Conservation (phyloP, 805 yeast genomes). For the Saturnispora mendoncae region DNA sequence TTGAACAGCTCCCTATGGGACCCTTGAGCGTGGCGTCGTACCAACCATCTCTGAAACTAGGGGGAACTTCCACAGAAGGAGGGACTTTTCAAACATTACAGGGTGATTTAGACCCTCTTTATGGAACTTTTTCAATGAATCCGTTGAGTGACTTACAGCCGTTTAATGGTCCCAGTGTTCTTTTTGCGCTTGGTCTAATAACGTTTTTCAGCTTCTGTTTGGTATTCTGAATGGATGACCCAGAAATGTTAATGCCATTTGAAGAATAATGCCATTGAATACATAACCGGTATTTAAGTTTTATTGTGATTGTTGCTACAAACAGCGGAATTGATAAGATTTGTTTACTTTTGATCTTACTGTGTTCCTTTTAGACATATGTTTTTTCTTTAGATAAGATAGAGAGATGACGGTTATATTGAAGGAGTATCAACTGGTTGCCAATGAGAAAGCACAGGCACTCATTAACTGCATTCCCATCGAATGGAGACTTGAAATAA, state of each 20-base stretch:
- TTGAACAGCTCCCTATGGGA: not conserved
- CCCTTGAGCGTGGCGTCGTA: not conserved
- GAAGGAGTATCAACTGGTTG: conserved; percentile 17
- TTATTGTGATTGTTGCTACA: no score
- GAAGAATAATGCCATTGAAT: no score
- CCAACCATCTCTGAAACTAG: not conserved
- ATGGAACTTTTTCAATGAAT: conserved; percentile 3
- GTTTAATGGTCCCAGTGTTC: conserved; percentile 2
- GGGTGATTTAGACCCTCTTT: not conserved
- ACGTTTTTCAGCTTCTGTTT: not conserved
- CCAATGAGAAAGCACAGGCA: conserved; percentile 15
- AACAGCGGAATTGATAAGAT: no score
- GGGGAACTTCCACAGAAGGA: no score
- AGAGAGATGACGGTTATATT: conserved; percentile 3
- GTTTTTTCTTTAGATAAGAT: no score
- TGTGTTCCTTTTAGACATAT: no score
- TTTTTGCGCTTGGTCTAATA: not conserved
- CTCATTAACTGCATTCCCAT: conserved; percentile 22
- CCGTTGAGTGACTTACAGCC: conserved; percentile 2
- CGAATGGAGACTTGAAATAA: conserved; percentile 23
- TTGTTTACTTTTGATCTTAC: no score
- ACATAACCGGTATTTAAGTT: no score
- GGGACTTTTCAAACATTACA: no score
- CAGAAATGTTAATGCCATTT: no score
- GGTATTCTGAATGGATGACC: not conserved